Conservation (phyloP, 2,329 filamentous ascomycete genomes). For the Alternaria infectoria region DNA sequence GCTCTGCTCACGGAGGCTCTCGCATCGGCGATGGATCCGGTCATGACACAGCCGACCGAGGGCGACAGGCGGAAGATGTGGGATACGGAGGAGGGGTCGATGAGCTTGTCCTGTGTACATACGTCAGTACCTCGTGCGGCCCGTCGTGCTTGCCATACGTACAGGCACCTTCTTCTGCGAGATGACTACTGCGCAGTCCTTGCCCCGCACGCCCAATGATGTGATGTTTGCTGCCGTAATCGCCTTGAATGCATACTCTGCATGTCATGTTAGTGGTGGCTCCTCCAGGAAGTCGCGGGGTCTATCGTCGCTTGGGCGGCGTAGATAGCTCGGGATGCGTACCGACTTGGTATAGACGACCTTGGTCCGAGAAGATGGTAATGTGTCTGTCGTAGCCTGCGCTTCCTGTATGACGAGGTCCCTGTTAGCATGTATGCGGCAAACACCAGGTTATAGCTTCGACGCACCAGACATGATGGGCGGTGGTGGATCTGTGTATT, state of each 20-base stretch:
- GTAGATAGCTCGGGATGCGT: slow-evolving; percentile 50
- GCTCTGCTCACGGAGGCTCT: slow-evolving; percentile 91
- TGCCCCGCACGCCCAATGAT: slow-evolving; percentile 92
- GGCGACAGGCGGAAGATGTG: slow-evolving; percentile 98
- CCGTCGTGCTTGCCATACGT: slow-evolving; percentile 53
- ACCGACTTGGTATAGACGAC: slow-evolving; percentile 99
- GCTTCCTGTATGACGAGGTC: slow-evolving; percentile 39
- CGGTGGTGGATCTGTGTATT: slow-evolving; percentile 29
- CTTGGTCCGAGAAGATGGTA: slow-evolving; percentile 99
- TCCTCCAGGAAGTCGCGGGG: not conserved
- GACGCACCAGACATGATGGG: slow-evolving; percentile 52
- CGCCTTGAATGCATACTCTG: slow-evolving; percentile 99
- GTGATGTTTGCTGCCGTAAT: slow-evolving; percentile 99
- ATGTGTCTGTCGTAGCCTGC: slow-evolving; percentile 96
- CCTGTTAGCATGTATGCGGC: slow-evolving; percentile 37
- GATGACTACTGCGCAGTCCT: slow-evolving; percentile 94
- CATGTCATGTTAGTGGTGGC: slow-evolving; percentile 7
- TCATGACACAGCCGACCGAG: slow-evolving; percentile 97
- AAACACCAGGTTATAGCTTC: slow-evolving; percentile 20
- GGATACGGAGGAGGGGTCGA: slow-evolving; percentile 94
- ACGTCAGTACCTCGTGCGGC: slow-evolving; percentile 14
- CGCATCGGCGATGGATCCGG: slow-evolving; percentile 96
- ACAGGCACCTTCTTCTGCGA: slow-evolving; percentile 99
- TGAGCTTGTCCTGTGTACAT: slow-evolving; percentile 84
- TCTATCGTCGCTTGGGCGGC: not conserved